Conservation (phyloP, 2,329 filamentous ascomycete genomes). For the Pseudogymnoascus sp. region DNA sequence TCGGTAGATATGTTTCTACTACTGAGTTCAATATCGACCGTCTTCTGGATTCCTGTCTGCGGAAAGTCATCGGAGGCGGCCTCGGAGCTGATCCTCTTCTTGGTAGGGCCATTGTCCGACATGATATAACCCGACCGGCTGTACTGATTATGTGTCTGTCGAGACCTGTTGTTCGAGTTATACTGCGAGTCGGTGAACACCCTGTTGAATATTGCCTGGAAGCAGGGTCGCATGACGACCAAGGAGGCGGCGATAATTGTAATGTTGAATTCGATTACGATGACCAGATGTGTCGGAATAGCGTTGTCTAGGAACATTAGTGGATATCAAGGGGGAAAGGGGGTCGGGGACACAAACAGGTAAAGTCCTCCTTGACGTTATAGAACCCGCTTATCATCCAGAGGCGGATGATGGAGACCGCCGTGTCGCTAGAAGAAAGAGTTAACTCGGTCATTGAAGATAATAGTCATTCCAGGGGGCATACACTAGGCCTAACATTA, state of each 20-base stretch:
- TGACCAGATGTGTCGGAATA: constrained; percentile 7
- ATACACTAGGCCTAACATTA: constrained; percentile 14
- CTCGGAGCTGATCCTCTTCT: neutral
- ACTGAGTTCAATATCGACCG: constrained; percentile 10
- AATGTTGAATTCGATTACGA: constrained; percentile 13
- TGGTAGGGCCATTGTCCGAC: neutral
- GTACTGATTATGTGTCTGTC: neutral
- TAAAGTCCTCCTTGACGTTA: neutral
- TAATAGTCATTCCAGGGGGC: neutral
- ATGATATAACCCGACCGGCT: constrained; percentile 2
- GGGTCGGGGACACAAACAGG: neutral
- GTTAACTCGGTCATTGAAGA: neutral
- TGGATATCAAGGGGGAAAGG: neutral
- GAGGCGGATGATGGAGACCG: neutral
- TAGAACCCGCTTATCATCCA: constrained; percentile 1
- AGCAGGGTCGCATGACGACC: constrained; percentile 15
- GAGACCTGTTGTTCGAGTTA: neutral
- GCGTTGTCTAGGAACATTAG: constrained; percentile 1
- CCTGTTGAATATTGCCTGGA: constrained; percentile 7
- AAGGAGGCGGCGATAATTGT: constrained; percentile 15
- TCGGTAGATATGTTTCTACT: constrained; percentile 3
- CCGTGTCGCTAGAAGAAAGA: neutral
- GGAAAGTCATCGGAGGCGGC: neutral
- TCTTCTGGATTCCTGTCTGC: neutral
- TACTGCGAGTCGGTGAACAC: neutral